Percentiles rank a stretch among this genome's conserved stretches.
phyloP scores from a whole-genome alignment of 2,329 filamentous ascomycete species.

The Penicillium sp. region DNA sequence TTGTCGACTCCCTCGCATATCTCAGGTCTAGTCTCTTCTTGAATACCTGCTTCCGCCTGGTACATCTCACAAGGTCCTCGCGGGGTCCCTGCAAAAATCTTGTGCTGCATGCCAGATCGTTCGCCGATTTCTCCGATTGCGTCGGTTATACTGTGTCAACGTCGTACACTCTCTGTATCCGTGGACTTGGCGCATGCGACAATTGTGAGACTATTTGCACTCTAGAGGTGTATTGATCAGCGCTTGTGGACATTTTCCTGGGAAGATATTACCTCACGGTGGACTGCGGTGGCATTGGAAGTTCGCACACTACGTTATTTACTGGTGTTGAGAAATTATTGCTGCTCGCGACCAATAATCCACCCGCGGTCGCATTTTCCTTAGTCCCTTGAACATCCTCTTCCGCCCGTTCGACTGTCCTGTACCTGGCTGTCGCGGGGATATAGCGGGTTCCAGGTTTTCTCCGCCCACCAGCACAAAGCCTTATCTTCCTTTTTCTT shows the following conservation, averaged over 20 bases:
- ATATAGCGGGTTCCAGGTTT: slow-evolving; percentile 1
- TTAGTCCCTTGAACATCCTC: slow-evolving; percentile 7
- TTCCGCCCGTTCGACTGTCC: slow-evolving; percentile 3
- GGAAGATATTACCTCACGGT: not conserved
- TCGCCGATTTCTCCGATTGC: slow-evolving; percentile 24
- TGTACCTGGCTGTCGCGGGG: slow-evolving; percentile 7
- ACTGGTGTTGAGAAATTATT: not conserved
- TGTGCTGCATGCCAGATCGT: slow-evolving; percentile 22
- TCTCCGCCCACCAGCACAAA: not conserved
- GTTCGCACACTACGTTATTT: slow-evolving; percentile 11
- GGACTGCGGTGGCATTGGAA: slow-evolving; percentile 2
- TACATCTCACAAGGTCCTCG: slow-evolving; percentile 21
- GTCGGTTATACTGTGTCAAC: slow-evolving; percentile 13
- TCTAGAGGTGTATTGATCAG: slow-evolving; percentile 3
- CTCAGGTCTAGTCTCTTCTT: not conserved
- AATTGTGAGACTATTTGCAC: slow-evolving; percentile 13
- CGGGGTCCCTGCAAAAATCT: slow-evolving; percentile 6
- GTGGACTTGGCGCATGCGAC: slow-evolving; percentile 16
- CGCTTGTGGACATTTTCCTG: not conserved
- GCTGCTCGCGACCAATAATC: slow-evolving; percentile 11
- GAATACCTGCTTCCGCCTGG: not conserved
- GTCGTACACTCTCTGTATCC: slow-evolving; percentile 2
- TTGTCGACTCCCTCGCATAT: not conserved
- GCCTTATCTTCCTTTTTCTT: slow-evolving; percentile 6
- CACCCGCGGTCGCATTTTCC: slow-evolving; percentile 11